Conservation (phyloP, 192 early-diverging fungal species). For the Rhizophagus sp. region DNA sequence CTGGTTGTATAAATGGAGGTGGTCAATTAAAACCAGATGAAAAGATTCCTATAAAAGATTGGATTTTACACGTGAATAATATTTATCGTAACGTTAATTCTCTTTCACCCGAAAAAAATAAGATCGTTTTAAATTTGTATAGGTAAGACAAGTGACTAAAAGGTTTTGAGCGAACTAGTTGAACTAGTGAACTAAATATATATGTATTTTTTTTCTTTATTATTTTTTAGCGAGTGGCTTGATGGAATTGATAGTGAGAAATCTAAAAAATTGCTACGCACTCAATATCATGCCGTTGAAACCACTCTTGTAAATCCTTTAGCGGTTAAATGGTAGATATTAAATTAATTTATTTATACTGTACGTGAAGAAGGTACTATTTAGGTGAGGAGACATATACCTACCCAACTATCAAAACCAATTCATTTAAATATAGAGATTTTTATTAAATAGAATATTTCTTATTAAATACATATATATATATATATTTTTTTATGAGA, state of each 20-base stretch:
- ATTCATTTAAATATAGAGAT: no score
- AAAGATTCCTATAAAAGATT: slow-evolving; percentile 66
- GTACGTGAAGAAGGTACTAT: no score
- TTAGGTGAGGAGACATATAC: no score
- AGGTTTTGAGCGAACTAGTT: background rate
- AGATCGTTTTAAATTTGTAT: slow-evolving; percentile 61
- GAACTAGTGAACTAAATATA: background rate
- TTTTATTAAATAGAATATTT: no score
- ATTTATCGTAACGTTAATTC: slow-evolving; percentile 59
- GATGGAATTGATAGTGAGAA: slow-evolving; percentile 66
- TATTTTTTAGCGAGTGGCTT: slow-evolving; percentile 70
- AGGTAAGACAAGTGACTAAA: slow-evolving; percentile 36
- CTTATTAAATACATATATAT: no score
- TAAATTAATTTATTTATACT: background rate
- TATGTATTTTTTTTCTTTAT: background rate
- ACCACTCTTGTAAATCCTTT: slow-evolving; percentile 72
- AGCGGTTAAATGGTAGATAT: slow-evolving; percentile 76
- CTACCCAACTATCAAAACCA: no score
- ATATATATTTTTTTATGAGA: no score
- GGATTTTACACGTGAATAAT: slow-evolving; percentile 69
- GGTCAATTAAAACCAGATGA: slow-evolving; percentile 78
- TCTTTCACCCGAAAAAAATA: slow-evolving; percentile 68
- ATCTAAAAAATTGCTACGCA: slow-evolving; percentile 67
- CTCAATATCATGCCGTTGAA: slow-evolving; percentile 83
- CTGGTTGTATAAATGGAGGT: slow-evolving; percentile 97